Percentiles rank a stretch among this genome's conserved stretches.
Conservation (phyloP, 495 filamentous ascomycete genomes). For the Barbatosphaeria neglecta region DNA sequence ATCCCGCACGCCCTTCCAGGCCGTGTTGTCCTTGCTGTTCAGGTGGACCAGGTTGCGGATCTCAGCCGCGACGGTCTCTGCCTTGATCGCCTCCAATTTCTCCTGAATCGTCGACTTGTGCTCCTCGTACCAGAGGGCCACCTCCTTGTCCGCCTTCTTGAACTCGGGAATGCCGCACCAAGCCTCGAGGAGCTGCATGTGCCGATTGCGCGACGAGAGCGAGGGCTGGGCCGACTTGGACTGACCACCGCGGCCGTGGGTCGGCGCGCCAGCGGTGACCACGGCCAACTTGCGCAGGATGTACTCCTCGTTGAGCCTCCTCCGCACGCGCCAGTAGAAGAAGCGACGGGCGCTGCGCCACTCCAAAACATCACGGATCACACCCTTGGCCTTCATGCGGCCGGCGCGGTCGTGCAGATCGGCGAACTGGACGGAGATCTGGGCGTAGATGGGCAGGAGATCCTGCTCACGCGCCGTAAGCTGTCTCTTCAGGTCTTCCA, state of each 20-base stretch:
- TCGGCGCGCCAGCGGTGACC: conserved; percentile 26
- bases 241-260: conserved; percentile 21
- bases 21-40: conserved; percentile 47
- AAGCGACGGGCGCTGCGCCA: conserved; percentile 91
- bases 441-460: conserved; percentile 81
- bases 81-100: conserved; percentile 71
- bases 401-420: conserved; percentile 96
- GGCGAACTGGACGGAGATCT: conserved; percentile 89
- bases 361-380: conserved; percentile 69
- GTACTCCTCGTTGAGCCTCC: conserved; percentile 91
- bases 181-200: conserved; percentile 59
- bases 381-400: conserved; percentile 94
- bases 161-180: conserved; percentile 69
- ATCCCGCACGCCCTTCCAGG: conserved; percentile 77
- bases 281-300: conserved; percentile 77
- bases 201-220: conserved; percentile 42
- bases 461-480: conserved; percentile 81
- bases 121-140: conserved; percentile 95
- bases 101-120: conserved; percentile 68
- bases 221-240: conserved; percentile 26
- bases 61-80: conserved; percentile 64
- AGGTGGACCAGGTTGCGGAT: conserved; percentile 64
- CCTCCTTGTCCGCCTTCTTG: conserved; percentile 63
- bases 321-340: conserved; percentile 99
- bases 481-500: conserved; percentile 66